Evolutionary conservation across 148 eudicot species (phyloP), one percentile per base, ranked within the genome.

Genomic region (Persicaria maculosa): DNA sequence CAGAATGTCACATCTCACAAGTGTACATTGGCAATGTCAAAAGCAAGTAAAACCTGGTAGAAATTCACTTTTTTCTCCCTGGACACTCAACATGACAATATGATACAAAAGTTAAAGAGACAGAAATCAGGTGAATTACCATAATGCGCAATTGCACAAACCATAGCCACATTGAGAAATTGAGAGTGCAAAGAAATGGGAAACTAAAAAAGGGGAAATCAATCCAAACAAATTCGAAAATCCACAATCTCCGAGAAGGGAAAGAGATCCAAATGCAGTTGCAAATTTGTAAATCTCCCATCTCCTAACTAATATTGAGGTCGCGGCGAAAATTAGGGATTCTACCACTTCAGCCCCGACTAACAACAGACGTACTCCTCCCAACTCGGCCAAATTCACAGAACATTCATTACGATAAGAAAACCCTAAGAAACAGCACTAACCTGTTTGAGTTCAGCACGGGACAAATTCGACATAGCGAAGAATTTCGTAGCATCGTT

Each of bases 391-490:
- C 70, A 65, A 48, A 12, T 65, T 15, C 15, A 65, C 6, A 31
- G 47, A 65, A 15, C 9, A 65, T 12, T 19, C 45, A 40, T 4
- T 5, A 65, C 46, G 15, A 64, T 5, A 44, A 16, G 25, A 36
- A 73, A 31, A 10, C n/a, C 59, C 69, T 43, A 9, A 62, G 9
- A 69, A 68, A 78, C 40, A 61, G 57, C 67, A 36, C 14, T 65
- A 53, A 92, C 98, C 94, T 91, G 94, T 76, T 93, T 93, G 52
- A 93, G 97, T 68, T 91, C 86, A 68, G 88, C 81, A 67, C 88
- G 87, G 7, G 96, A 88, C 50, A 93, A 65, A 44, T 80, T 84
- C 1, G 98, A 91, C 85, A 89, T 78, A 1, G 88, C 67, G 48
- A 93, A 88, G 77, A 93, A 93, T 74, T 83, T 86, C 0, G 86